These are phyloP conservation scores for Adansonia grandidieri DNA, from an alignment of 441 rosid genomes.

Conservation along the genomic window DNA sequence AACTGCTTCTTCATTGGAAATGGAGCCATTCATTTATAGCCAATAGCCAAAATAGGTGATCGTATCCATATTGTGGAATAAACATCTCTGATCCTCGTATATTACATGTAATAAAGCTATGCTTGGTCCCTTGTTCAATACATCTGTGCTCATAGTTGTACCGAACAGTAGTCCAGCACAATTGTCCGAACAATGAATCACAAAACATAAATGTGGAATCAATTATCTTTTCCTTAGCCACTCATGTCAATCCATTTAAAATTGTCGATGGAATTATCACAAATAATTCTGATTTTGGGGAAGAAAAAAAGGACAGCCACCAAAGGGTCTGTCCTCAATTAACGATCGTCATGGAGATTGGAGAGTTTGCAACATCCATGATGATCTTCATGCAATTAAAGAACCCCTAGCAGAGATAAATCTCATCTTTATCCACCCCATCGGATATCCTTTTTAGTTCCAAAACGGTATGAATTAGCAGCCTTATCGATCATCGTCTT, in stretches of 20 bases:
- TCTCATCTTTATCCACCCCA: neutral
- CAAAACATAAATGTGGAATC: too few species aligned
- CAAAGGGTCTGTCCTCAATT: neutral
- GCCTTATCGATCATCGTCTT: constrained; percentile 62
- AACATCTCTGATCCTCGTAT: too few species aligned
- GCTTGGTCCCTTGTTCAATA: too few species aligned
- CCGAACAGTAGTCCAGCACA: neutral
- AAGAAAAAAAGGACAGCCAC: neutral
- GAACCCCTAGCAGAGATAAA: neutral
- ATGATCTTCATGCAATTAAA: constrained; percentile 10
- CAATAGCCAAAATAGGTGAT: too few species aligned
- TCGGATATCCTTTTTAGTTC: neutral
- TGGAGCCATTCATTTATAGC: too few species aligned
- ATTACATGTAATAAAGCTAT: too few species aligned
- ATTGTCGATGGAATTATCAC: neutral
- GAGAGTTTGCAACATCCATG: constrained; percentile 1
- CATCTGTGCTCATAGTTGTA: too few species aligned
- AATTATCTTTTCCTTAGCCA: too few species aligned
- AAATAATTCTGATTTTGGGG: neutral
- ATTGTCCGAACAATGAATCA: too few species aligned
- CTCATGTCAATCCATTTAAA: too few species aligned
- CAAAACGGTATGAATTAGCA: neutral
- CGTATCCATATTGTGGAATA: too few species aligned
- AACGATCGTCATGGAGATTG: neutral
- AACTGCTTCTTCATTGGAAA: too few species aligned